These are phyloP conservation scores for Kalmusia sp. DNA, from an alignment of 2,329 filamentous ascomycete species.

Conservation along the genomic window DNA sequence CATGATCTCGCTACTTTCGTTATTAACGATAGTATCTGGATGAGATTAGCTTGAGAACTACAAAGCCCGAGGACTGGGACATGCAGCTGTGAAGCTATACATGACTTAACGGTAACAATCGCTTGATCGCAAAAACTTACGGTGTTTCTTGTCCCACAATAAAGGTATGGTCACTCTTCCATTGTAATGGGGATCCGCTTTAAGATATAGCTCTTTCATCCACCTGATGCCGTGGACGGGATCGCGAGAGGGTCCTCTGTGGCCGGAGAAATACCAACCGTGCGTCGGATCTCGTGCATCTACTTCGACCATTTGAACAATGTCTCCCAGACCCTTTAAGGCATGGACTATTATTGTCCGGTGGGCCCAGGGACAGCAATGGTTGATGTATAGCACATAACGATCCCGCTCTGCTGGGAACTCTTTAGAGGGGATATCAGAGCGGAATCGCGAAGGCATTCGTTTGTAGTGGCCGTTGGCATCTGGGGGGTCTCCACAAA, in stretches of 20 bases:
- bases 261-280: constrained; percentile 43
- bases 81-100: no score
- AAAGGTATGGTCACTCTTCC: constrained; percentile 81
- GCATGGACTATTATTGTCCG: constrained; percentile 55
- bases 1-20: constrained; percentile 44
- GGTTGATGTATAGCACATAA: constrained; percentile 68
- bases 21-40: constrained; percentile 42
- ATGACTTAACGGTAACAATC: no score
- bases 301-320: constrained; percentile 58
- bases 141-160: constrained; percentile 71
- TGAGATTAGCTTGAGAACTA: constrained; percentile 11
- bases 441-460: constrained; percentile 62
- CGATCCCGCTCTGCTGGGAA: constrained; percentile 67
- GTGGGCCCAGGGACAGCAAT: constrained; percentile 70
- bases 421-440: constrained; percentile 60
- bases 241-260: constrained; percentile 33
- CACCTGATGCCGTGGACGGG: constrained; percentile 41
- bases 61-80: no score
- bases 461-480: constrained; percentile 61
- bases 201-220: constrained; percentile 73
- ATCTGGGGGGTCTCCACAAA: constrained; percentile 25
- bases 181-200: constrained; percentile 61
- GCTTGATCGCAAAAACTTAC: constrained; percentile 15
- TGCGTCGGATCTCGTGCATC: constrained; percentile 39
- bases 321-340: constrained; percentile 57